Base-by-base conservation (phyloP, 345 rosid species). In the Crucihimalaya himalaica region DNA sequence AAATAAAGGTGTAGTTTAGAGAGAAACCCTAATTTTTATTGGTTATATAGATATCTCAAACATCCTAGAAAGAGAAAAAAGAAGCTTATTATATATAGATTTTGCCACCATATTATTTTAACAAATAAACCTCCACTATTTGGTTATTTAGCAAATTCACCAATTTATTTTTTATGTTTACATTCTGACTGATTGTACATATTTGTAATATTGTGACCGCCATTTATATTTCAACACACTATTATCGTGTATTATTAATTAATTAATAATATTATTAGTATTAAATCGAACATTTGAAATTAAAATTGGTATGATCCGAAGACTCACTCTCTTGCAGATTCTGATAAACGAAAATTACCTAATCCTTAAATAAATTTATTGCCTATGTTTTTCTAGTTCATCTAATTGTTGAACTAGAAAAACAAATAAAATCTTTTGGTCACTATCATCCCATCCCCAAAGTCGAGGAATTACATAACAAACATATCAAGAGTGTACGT, bases 381-480 rank as follows among this genome's bases (percentile, higher is more conserved):
- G 29, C 43, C 31, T 8, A 3, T 21, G 63, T 10, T 35, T 46
- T 47, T 42, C 5, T 70, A 34, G 18, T 27, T 18, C 39, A 35
- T 35, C 13, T 35, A 13, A 50, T 21, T 23, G 8, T 62, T 20
- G 8, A 28, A n/a, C n/a, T n/a, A n/a, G n/a, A n/a, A n/a, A n/a
- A n/a, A n/a, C n/a, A n/a, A n/a, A n/a, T n/a, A n/a, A n/a, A n/a
- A n/a, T n/a, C n/a, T 8, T 8, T 18, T 7, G 70, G 71, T 72
- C 71, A 64, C 77, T 55, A 55, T 64, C 50, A 64, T 0, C n/a
- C 27, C 64, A 16, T 16, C 57, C 57, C 70, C 27, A 32, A 64
- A 47, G 21, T 64, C 65, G 40, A 64, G 77, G 65, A 32, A 39
- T 71, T 71, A 10, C 68, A 37, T 52, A 37, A 39, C 61, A 54